Evolutionary conservation across 345 rosid genomes (phyloP).

Genomic region (Linum usitatissimum): DNA sequence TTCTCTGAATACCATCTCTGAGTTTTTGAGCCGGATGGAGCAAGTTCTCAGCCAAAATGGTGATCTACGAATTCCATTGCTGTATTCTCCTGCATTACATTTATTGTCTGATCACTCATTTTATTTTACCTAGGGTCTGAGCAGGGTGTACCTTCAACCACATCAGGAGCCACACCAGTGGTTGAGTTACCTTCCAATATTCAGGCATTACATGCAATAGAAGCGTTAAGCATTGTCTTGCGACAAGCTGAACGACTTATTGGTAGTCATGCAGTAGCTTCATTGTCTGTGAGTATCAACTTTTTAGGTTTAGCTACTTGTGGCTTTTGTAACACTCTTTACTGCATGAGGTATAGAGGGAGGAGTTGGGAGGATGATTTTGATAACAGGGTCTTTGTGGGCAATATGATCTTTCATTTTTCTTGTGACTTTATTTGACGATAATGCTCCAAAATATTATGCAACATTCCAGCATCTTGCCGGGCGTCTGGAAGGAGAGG

Average conservation of each 20-base stretch:
- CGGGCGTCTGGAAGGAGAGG: constrained; percentile 67
- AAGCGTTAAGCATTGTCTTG: constrained; percentile 51
- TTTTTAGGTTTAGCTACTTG: neutral
- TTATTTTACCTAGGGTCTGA: constrained; percentile 40
- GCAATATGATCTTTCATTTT: constrained; percentile 1
- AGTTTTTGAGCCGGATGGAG: constrained; percentile 70
- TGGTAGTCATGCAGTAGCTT: constrained; percentile 36
- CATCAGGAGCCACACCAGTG: constrained; percentile 25
- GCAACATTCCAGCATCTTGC: constrained; percentile 76
- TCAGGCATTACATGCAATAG: constrained; percentile 50
- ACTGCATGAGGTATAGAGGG: neutral
- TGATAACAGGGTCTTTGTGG: neutral
- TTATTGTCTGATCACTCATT: constrained; percentile 12
- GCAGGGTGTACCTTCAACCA: constrained; percentile 31
- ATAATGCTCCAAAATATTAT: constrained; percentile 36
- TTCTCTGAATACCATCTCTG: constrained; percentile 61
- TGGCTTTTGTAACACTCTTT: neutral
- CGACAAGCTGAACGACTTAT: constrained; percentile 58
- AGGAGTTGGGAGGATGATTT: neutral
- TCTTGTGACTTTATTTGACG: constrained; percentile 24
- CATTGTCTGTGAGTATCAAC: constrained; percentile 50
- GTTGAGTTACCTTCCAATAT: constrained; percentile 40
- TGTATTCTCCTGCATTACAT: constrained; percentile 5
- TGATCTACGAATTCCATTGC: constrained; percentile 18
- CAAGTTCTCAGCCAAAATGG: constrained; percentile 57